Evolutionary conservation across 495 filamentous ascomycete genomes (phyloP).

Genomic region (Hypoxylon rickii): DNA sequence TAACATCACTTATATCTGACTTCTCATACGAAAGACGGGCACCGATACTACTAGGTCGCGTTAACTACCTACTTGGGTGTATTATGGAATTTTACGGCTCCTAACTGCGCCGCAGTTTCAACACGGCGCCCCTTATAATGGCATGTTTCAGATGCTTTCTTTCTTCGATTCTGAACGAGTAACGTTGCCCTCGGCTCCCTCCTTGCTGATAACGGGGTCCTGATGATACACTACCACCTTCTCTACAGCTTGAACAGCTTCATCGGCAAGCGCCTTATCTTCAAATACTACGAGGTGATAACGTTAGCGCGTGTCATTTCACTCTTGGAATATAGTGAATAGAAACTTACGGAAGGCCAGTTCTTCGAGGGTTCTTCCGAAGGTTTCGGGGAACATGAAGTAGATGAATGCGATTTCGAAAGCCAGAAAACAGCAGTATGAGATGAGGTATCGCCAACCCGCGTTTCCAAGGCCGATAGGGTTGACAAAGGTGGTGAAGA

Average conservation of each 20-base stretch:
- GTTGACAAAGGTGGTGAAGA: slow-evolving; percentile 65
- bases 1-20: too few relatives aligned
- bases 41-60: too few relatives aligned
- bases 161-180: neutral
- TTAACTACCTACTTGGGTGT: too few relatives aligned
- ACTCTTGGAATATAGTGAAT: neutral
- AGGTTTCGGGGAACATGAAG: slow-evolving; percentile 68
- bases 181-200: neutral
- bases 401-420: slow-evolving; percentile 64
- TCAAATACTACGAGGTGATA: slow-evolving; percentile 45
- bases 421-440: slow-evolving; percentile 59
- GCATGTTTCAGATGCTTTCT: too few relatives aligned
- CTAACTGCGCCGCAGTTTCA: too few relatives aligned
- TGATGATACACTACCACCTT: slow-evolving; percentile 44
- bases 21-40: too few relatives aligned
- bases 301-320: slow-evolving; percentile 5
- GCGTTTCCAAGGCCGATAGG: slow-evolving; percentile 64
- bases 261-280: slow-evolving; percentile 46
- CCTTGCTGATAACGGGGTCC: slow-evolving; percentile 3
- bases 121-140: too few relatives aligned
- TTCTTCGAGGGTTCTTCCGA: slow-evolving; percentile 66
- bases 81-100: too few relatives aligned
- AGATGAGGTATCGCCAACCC: slow-evolving; percentile 61
- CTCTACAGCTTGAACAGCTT: slow-evolving; percentile 45
- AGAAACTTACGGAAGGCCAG: slow-evolving; percentile 61